These are phyloP conservation scores for Piromyces finnis DNA, from an alignment of 192 early-diverging fungal species.

Conservation along the genomic window DNA sequence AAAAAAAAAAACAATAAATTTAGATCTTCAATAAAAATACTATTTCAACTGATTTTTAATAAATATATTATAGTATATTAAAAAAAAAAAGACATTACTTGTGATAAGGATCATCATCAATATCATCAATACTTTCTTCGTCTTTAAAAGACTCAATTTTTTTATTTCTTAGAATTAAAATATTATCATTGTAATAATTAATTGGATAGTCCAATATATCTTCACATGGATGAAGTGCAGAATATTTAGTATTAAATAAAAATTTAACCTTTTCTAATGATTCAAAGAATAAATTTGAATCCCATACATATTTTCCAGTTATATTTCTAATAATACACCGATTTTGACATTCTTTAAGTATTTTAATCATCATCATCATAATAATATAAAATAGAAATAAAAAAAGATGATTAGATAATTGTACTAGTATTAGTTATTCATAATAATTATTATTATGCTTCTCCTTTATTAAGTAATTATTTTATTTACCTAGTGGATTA, in stretches of 20 bases:
- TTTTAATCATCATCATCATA: too few species aligned
- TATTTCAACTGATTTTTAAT: too few species aligned
- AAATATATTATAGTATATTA: too few species aligned
- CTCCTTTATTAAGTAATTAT: background rate
- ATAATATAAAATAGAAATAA: too few species aligned
- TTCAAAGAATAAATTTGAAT: constrained; percentile 52
- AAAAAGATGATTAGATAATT: too few species aligned
- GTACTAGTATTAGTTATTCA: too few species aligned
- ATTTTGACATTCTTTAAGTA: constrained; percentile 18
- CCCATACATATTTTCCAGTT: constrained; percentile 70
- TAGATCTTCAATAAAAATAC: too few species aligned
- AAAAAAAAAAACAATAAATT: too few species aligned
- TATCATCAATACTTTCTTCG: constrained; percentile 1
- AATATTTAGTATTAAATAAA: constrained; percentile 6
- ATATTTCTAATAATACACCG: constrained; percentile 53
- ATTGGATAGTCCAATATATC: constrained; percentile 6
- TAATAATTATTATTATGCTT: too few species aligned
- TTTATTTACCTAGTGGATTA: constrained; percentile 11
- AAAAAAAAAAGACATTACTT: too few species aligned
- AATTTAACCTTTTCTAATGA: constrained; percentile 10
- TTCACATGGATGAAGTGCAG: background rate
- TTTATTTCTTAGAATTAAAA: constrained; percentile 3
- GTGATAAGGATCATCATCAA: background rate
- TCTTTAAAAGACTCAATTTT: background rate
- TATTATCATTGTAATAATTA: constrained; percentile 7